Percentiles rank a stretch among this genome's conserved stretches.
phyloP scores from a whole-genome alignment of 768 basidiomycete genomes.

The Trametes villosa region DNA sequence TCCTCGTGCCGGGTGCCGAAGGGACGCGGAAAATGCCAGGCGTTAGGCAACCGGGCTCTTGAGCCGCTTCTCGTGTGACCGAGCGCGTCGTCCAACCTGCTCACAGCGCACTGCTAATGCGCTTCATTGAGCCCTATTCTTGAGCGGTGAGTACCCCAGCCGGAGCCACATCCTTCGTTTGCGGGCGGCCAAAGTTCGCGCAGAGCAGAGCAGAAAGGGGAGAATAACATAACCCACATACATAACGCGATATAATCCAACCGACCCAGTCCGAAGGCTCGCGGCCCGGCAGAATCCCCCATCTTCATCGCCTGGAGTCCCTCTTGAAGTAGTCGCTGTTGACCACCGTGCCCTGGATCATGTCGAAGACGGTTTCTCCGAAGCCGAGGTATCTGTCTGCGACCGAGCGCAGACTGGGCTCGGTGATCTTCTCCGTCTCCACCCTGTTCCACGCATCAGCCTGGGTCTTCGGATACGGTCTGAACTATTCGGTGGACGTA shows the following conservation, averaged over 20 bases:
- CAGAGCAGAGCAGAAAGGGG: background rate
- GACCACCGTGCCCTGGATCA: conserved; percentile 83
- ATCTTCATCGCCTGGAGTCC: conserved; percentile 43
- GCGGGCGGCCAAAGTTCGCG: background rate
- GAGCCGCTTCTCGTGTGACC: no score
- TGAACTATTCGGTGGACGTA: conserved; percentile 50
- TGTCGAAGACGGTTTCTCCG: conserved; percentile 89
- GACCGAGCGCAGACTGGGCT: conserved; percentile 74
- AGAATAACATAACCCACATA: conserved; percentile 17
- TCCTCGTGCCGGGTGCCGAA: background rate
- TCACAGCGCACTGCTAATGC: no score
- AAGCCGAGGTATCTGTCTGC: conserved; percentile 84
- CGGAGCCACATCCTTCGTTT: no score
- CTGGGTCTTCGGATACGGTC: conserved; percentile 7
- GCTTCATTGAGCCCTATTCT: no score
- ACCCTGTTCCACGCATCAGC: conserved; percentile 1
- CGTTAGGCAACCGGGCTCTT: no score
- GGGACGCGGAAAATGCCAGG: background rate
- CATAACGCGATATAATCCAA: conserved; percentile 15
- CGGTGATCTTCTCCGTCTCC: conserved; percentile 77
- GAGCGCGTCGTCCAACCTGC: no score
- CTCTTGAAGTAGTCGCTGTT: conserved; percentile 84
- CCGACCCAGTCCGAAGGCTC: background rate
- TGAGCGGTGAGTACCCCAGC: no score
- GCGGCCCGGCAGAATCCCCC: background rate